A percentile compares a stretch with the other conserved stretches of the same genome.
Evolutionary conservation across 441 rosid species (phyloP).

Genomic region (Rhodomyrtus psidioides): DNA sequence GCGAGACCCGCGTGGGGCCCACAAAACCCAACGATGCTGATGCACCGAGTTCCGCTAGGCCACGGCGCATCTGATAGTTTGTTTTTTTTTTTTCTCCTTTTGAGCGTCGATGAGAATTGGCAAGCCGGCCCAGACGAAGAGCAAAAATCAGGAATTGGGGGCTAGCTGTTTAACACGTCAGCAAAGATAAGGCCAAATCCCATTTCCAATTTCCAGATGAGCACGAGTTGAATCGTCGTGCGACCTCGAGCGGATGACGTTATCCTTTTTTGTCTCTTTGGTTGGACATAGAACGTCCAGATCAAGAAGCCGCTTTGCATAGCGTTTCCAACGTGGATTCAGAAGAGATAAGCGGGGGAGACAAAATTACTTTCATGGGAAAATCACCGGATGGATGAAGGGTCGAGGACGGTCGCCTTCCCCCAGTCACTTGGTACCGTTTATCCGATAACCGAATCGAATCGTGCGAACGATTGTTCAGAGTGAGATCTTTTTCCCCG

Average conservation of each 20-base stretch:
- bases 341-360: too few species aligned
- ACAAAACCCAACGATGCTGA: not conserved
- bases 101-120: too few species aligned
- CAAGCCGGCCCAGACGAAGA: not conserved
- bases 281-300: not conserved
- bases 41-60: not conserved
- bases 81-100: too few species aligned
- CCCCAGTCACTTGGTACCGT: too few species aligned
- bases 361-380: too few species aligned
- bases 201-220: not conserved
- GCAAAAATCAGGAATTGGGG: not conserved
- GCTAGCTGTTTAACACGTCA: not conserved
- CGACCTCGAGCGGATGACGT: not conserved
- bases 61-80: not conserved
- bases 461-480: too few species aligned
- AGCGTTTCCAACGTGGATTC: not conserved
- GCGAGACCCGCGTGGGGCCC: not conserved
- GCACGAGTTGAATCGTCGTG: not conserved
- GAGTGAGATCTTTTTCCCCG: too few species aligned
- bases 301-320: not conserved
- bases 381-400: too few species aligned
- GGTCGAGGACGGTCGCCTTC: too few species aligned
- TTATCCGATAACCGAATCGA: too few species aligned
- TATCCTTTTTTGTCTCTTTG: not conserved
- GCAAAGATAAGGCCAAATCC: not conserved